These are phyloP conservation scores for Penicillium sp. DNA, from an alignment of 2,329 filamentous ascomycete species.

Conservation along the genomic window DNA sequence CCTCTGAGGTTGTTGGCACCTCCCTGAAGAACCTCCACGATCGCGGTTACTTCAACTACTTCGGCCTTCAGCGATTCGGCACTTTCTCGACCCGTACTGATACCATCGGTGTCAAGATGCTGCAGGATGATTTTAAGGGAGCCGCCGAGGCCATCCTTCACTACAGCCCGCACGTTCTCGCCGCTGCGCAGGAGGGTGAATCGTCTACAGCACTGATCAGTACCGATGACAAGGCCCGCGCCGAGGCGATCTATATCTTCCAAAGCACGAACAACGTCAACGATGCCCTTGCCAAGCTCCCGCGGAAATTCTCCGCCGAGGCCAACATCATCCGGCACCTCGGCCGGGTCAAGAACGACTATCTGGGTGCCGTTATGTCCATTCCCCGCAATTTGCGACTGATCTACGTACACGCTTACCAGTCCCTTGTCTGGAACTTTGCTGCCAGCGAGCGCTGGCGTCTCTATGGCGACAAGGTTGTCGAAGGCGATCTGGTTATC, in stretches of 20 bases:
- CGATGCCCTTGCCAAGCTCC: conserved; percentile 68
- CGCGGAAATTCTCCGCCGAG: conserved; percentile 81
- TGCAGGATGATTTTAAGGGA: conserved; percentile 76
- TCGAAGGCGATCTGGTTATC: conserved; percentile 84
- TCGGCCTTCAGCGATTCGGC: conserved; percentile 94
- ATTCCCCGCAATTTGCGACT: conserved; percentile 81
- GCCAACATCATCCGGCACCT: conserved; percentile 76
- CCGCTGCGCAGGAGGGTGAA: conserved; percentile 53
- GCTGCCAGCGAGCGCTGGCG: conserved; percentile 80
- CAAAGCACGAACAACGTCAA: conserved; percentile 59
- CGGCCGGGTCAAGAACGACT: conserved; percentile 62
- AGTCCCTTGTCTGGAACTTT: conserved; percentile 92
- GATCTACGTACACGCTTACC: conserved; percentile 98
- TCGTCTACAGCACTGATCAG: conserved; percentile 54
- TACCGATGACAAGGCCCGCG: conserved; percentile 76
- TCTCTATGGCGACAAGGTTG: conserved; percentile 69
- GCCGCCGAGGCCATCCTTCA: conserved; percentile 76
- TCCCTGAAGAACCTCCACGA: conserved; percentile 67
- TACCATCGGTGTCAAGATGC: conserved; percentile 77
- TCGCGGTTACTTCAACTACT: conserved; percentile 95
- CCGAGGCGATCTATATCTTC: conserved; percentile 76
- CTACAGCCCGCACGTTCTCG: conserved; percentile 66
- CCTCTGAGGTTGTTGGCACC: conserved; percentile 51
- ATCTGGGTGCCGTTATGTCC: conserved; percentile 73
- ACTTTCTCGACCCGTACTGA: conserved; percentile 86